phyloP scores from a whole-genome alignment of 805 yeast genomes.

The Huiozyma sinensis region DNA sequence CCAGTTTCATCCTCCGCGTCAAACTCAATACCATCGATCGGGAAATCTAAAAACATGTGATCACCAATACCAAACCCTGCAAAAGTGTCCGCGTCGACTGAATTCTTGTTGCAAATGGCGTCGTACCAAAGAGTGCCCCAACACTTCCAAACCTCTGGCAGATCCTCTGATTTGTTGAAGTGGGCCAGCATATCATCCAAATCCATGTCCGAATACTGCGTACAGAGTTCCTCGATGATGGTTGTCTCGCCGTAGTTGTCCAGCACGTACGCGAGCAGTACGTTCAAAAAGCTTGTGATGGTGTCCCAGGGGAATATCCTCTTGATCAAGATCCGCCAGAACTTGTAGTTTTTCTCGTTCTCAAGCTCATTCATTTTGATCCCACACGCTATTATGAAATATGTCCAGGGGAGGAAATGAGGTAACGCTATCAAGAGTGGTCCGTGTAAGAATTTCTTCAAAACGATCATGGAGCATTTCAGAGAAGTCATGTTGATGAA shows the following conservation, averaged over 20 bases:
- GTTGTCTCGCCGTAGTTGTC: constrained; percentile 16
- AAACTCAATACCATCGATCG: constrained; percentile 49
- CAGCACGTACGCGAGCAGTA: constrained; percentile 31
- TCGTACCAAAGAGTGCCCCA: constrained; percentile 84
- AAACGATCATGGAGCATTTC: constrained; percentile 57
- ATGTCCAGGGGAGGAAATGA: constrained; percentile 68
- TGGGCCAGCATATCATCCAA: constrained; percentile 35
- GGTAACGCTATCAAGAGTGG: constrained; percentile 59
- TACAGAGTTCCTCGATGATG: constrained; percentile 16
- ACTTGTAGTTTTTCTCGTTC: constrained; percentile 11
- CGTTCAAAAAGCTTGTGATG: constrained; percentile 52
- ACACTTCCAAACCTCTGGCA: constrained; percentile 74
- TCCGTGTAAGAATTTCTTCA: constrained; percentile 56
- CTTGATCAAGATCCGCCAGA: constrained; percentile 30
- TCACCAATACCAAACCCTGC: constrained; percentile 48
- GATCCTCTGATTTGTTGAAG: constrained; percentile 48
- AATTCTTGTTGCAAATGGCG: constrained; percentile 37
- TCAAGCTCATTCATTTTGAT: constrained; percentile 33
- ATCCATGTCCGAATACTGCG: constrained; percentile 15
- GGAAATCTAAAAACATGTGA: constrained; percentile 48
- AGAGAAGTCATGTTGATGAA: constrained; percentile 52
- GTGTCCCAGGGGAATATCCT: constrained; percentile 62
- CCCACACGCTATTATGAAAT: constrained; percentile 57
- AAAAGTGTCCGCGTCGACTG: constrained; percentile 27
- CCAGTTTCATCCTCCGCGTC: constrained; percentile 29